A percentile compares a stretch with the other conserved stretches of the same genome.
These are phyloP conservation scores for Alternaria sp. DNA, from an alignment of 2,329 filamentous ascomycete genomes.

Conservation along the genomic window DNA sequence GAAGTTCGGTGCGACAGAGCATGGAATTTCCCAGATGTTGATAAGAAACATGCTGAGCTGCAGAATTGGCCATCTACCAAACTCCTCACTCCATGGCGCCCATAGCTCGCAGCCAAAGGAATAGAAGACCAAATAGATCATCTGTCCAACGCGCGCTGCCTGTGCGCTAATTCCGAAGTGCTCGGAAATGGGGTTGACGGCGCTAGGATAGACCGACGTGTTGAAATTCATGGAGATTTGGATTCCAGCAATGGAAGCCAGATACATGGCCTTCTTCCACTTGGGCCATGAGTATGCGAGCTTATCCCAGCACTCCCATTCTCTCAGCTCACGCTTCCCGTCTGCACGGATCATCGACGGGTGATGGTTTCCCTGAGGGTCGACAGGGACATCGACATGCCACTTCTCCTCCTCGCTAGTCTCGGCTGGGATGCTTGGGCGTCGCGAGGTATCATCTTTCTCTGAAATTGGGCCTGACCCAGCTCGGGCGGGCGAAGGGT, in stretches of 20 bases:
- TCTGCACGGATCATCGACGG: slow-evolving; percentile 16
- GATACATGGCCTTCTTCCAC: slow-evolving; percentile 59
- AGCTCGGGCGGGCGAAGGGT: slow-evolving; percentile 10
- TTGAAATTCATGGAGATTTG: slow-evolving; percentile 66
- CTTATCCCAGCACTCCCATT: slow-evolving; percentile 55
- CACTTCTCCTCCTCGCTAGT: slow-evolving; percentile 22
- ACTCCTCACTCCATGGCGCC: slow-evolving; percentile 80
- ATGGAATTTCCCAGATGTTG: slow-evolving; percentile 74
- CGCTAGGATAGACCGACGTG: slow-evolving; percentile 61
- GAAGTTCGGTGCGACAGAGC: slow-evolving; percentile 68
- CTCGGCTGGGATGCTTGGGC: slow-evolving; percentile 6
- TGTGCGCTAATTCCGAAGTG: slow-evolving; percentile 60
- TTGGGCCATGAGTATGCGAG: slow-evolving; percentile 56
- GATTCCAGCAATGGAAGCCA: slow-evolving; percentile 60
- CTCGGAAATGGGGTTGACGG: slow-evolving; percentile 58
- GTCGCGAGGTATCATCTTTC: slow-evolving; percentile 4
- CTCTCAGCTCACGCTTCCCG: slow-evolving; percentile 35
- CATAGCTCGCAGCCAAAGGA: slow-evolving; percentile 86
- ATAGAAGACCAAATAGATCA: slow-evolving; percentile 73
- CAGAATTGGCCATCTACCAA: slow-evolving; percentile 65
- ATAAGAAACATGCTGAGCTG: slow-evolving; percentile 64
- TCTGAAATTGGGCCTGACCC: slow-evolving; percentile 3
- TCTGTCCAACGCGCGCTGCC: slow-evolving; percentile 30
- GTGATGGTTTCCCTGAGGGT: slow-evolving; percentile 12
- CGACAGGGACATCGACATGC: slow-evolving; percentile 7